Conservation (phyloP, 371 early-diverging fungal species). For the Mucor piriformis region DNA sequence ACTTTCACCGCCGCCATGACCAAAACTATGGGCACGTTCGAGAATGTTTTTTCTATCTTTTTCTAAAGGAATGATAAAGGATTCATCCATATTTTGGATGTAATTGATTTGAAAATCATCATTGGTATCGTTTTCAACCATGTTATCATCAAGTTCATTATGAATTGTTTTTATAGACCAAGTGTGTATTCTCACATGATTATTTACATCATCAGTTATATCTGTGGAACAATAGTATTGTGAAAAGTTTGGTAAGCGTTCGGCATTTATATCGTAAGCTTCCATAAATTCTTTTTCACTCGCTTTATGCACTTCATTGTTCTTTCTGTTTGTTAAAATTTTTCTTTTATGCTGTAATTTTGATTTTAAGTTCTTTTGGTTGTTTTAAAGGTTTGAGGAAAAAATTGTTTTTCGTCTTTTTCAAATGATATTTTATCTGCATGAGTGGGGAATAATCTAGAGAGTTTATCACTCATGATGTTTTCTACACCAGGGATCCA, state of each 20-base stretch:
- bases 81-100: background rate
- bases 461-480: conserved; percentile 13
- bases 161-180: background rate
- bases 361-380: background rate
- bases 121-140: background rate
- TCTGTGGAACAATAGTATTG: background rate
- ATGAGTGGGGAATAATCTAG: conserved; percentile 9
- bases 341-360: background rate
- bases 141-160: background rate
- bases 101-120: background rate
- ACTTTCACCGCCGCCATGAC: conserved; percentile 23
- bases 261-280: background rate
- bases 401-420: background rate
- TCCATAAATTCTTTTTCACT: background rate
- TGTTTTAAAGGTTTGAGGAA: background rate
- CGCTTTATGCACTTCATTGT: background rate
- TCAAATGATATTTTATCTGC: background rate
- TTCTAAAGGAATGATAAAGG: conserved; percentile 6
- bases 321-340: background rate
- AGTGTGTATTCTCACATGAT: background rate
- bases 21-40: conserved; percentile 8
- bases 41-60: conserved; percentile 8
- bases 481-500: conserved; percentile 11
- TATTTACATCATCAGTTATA: background rate
- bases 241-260: too few relatives aligned